A percentile compares a stretch with the other conserved stretches of the same genome.
Conservation (phyloP, 176 grass and related monocot genomes). For the Eremochloa ophiuroides region DNA sequence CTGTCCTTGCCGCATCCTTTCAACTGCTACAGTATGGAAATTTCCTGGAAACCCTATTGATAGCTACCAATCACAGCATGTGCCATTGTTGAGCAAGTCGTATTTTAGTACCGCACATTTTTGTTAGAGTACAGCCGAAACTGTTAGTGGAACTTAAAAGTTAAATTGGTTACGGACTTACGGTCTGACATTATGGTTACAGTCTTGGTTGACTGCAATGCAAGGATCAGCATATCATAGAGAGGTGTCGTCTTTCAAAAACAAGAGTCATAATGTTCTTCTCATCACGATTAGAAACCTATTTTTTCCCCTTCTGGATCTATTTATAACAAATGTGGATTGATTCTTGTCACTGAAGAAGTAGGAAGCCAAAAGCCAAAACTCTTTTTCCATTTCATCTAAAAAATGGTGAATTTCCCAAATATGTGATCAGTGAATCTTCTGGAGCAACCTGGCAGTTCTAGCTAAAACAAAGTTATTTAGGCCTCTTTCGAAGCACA, state of each 20-base stretch:
- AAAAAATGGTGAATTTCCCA: slow-evolving; percentile 9
- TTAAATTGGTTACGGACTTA: background rate
- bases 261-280: too few species aligned
- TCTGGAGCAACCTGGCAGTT: background rate
- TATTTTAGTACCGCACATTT: background rate
- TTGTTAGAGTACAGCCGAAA: background rate
- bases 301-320: too few species aligned
- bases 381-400: too few species aligned
- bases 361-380: too few species aligned
- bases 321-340: too few species aligned
- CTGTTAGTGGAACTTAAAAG: background rate
- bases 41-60: background rate
- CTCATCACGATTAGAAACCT: too few species aligned
- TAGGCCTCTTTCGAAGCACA: background rate
- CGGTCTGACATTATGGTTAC: background rate
- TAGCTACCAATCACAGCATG: background rate
- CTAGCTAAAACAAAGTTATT: background rate
- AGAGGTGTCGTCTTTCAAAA: too few species aligned
- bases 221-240: too few species aligned
- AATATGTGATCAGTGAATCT: background rate
- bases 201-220: too few species aligned
- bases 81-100: background rate
- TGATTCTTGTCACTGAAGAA: too few species aligned
- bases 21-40: background rate
- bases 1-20: background rate